Percentiles rank a stretch among this genome's conserved stretches.
phyloP scores from a whole-genome alignment of 208 protist species.

The Porcisia deanei region DNA sequence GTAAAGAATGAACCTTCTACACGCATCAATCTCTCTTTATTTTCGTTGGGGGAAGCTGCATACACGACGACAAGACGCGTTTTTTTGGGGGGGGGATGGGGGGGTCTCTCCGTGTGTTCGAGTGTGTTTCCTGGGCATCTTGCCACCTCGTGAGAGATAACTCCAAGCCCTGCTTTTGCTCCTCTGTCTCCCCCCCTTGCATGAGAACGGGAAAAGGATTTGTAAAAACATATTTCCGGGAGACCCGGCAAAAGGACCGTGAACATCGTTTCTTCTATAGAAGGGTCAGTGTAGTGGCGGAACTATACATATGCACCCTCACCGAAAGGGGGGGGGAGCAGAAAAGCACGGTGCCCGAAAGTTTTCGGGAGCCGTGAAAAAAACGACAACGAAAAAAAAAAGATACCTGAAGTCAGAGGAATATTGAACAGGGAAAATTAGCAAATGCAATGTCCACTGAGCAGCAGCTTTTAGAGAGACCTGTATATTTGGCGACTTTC shows the following conservation, averaged over 20 bases:
- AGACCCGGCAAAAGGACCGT: neutral
- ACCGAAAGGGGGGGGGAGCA: neutral
- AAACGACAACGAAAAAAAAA: neutral
- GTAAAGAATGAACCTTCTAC: neutral
- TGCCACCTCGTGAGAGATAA: neutral
- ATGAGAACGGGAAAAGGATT: neutral
- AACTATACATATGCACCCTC: conserved; percentile 3
- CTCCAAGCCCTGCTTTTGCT: no score
- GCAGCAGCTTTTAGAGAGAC: neutral
- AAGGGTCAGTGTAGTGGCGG: neutral
- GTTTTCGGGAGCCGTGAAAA: neutral
- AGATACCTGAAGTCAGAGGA: neutral
- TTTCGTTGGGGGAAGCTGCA: neutral
- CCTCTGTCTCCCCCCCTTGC: neutral
- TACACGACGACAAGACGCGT: neutral
- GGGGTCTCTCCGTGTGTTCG: neutral
- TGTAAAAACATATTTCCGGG: neutral
- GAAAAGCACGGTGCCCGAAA: neutral
- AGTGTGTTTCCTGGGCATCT: neutral
- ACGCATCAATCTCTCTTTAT: neutral
- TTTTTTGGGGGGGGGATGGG: no score
- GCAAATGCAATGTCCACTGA: neutral
- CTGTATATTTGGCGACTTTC: neutral
- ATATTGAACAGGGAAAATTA: neutral
- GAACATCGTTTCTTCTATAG: neutral